Base-by-base conservation (phyloP, 2,329 filamentous ascomycete species). In the Onygenales sp. region DNA sequence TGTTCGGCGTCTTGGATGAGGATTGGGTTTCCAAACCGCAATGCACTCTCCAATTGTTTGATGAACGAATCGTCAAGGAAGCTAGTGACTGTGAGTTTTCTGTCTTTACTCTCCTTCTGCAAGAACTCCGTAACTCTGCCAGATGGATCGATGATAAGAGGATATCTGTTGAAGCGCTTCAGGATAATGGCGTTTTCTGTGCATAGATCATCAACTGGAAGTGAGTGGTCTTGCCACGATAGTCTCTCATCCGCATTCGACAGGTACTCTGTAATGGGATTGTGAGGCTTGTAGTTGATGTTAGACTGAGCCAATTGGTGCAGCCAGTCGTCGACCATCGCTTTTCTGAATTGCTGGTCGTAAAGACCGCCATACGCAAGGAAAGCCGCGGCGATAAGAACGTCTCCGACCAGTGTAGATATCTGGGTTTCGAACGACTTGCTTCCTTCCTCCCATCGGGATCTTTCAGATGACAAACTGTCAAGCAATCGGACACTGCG, bases 361-460 rank as follows among this genome's bases (percentile, higher is more conserved):
- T 95, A 98, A 50, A 97, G 84, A 72, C 93, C 93, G 65, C 88
- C 89, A 71, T 98, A 98, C 11, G 94, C 93, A 58, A 98, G 78
- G 79, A 97, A 97, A 7, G 92, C 94, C 5, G 94, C 89, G n/a
- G 93, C 93, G 50, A 96, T 86, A 56, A 98, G 80, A 49, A 96
- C 92, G 66, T 98, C 93, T 57, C 93, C 93, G 39, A 98, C 89
- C 51, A 98, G 83, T 2, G 93, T 98, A 69, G 88, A 87, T 67
- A 98, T 97, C 68, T 98, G 93, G 2, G 91, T 95, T 70, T 97
- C 92, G 68, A 98, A 98, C 0, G 92, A 96, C 73, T 87, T 95
- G 80, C 93, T 98, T 61, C 91, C 91, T 64, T 92, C 89, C 66
- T 98, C 93, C 93, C 93, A 98, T 65, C 93, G 85, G 41, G 81